These are phyloP conservation scores for Candida quercuum DNA, from an alignment of 805 yeast genomes.

Conservation along the genomic window DNA sequence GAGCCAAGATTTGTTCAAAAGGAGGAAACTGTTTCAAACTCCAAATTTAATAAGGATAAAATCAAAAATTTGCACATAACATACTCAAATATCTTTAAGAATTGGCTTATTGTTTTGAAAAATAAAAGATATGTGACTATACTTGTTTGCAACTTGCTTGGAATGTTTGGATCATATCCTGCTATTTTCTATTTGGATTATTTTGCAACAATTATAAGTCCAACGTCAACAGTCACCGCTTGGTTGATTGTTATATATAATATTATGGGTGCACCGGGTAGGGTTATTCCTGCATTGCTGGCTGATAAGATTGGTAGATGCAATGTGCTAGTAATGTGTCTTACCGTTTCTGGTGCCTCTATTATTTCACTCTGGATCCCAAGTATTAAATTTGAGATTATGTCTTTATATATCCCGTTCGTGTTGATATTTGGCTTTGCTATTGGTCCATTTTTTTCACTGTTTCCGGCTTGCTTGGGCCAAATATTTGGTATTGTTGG, in stretches of 20 bases:
- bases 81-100: constrained; percentile 6
- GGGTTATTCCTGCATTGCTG: constrained; percentile 17
- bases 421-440: constrained; percentile 17
- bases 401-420: constrained; percentile 10
- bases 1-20: constrained; percentile 9
- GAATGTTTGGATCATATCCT: constrained; percentile 21
- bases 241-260: constrained; percentile 17
- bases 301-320: constrained; percentile 19
- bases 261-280: constrained; percentile 20
- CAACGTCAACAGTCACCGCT: constrained; percentile 8
- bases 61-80: constrained; percentile 9
- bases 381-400: constrained; percentile 10
- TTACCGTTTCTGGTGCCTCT: constrained; percentile 6
- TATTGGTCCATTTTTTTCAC: constrained; percentile 17
- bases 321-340: constrained; percentile 12
- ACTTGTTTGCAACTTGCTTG: constrained; percentile 12
- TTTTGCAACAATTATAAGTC: constrained; percentile 15
- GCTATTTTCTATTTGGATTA: constrained; percentile 22
- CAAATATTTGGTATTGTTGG: constrained; percentile 19
- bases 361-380: constrained; percentile 17
- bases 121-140: constrained; percentile 7
- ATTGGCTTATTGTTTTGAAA: constrained; percentile 11
- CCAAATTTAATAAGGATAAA: constrained; percentile 9
- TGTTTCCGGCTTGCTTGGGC: constrained; percentile 19
- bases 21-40: constrained; percentile 14